A percentile compares a stretch with the other conserved stretches of the same genome.
These are phyloP conservation scores for Blastosporella zonata DNA, from an alignment of 1,284 basidiomycete species.

Conservation along the genomic window DNA sequence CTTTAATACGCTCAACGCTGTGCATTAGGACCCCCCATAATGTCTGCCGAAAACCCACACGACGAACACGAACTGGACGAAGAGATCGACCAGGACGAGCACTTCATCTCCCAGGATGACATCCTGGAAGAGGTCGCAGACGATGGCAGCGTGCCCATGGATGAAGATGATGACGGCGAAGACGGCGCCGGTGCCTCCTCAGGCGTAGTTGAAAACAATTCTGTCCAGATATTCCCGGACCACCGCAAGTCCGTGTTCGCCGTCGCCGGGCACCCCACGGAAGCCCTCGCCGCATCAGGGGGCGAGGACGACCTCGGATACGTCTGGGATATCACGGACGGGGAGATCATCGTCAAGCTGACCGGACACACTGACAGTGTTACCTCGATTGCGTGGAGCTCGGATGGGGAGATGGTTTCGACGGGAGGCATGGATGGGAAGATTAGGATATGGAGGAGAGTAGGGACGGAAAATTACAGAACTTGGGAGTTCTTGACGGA, in stretches of 20 bases:
- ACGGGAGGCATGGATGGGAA: conserved; percentile 98
- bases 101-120: conserved; percentile 61
- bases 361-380: conserved; percentile 95
- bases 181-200: conserved; percentile 37
- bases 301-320: conserved; percentile 96
- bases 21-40: conserved; percentile 10
- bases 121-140: conserved; percentile 63
- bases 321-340: conserved; percentile 88
- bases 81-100: conserved; percentile 39
- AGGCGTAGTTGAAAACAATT: conserved; percentile 51
- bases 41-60: conserved; percentile 31
- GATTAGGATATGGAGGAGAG: conserved; percentile 86
- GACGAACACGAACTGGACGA: conserved; percentile 39
- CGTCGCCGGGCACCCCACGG: conserved; percentile 82
- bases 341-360: conserved; percentile 79
- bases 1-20: conserved; percentile 5
- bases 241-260: conserved; percentile 83
- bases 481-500: conserved; percentile 93
- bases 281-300: conserved; percentile 85
- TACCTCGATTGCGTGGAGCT: conserved; percentile 75
- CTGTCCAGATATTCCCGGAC: conserved; percentile 60
- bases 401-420: conserved; percentile 88
- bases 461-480: conserved; percentile 69
- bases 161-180: conserved; percentile 58
- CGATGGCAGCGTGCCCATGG: conserved; percentile 73